Conservation (phyloP, 1,139 yeast species). For the Kodamaea sp. region DNA sequence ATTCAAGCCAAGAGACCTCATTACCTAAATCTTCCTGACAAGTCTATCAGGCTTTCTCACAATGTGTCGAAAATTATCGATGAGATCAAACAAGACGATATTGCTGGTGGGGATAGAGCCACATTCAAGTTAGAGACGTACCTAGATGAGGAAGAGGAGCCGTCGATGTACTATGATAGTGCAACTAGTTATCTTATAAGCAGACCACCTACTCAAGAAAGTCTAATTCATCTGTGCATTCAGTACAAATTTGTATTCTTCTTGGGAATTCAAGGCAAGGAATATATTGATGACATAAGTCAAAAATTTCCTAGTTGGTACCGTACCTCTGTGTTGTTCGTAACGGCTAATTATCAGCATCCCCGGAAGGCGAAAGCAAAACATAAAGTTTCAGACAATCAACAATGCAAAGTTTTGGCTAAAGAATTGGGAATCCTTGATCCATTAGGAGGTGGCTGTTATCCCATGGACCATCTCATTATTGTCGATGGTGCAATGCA, state of each 20-base stretch:
- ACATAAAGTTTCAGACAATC: conserved; percentile 9
- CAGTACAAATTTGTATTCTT: conserved; percentile 15
- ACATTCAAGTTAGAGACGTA: too few species aligned
- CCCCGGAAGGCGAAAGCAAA: not conserved
- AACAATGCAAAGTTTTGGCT: conserved; percentile 22
- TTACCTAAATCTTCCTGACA: too few species aligned
- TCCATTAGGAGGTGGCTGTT: conserved; percentile 55
- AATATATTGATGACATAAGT: conserved; percentile 14
- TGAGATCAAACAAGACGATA: too few species aligned
- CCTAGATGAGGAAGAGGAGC: too few species aligned
- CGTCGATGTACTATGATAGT: too few species aligned
- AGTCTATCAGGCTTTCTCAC: too few species aligned
- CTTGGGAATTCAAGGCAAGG: conserved; percentile 24
- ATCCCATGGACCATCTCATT: conserved; percentile 44
- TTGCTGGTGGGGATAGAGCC: too few species aligned
- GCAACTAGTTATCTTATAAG: too few species aligned
- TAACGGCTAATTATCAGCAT: conserved; percentile 10
- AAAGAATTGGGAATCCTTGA: conserved; percentile 34
- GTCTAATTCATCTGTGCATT: not conserved
- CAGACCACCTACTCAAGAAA: too few species aligned
- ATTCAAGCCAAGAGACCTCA: too few species aligned
- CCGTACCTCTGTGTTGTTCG: conserved; percentile 8
- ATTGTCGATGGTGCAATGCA: conserved; percentile 28
- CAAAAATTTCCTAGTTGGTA: conserved; percentile 5
- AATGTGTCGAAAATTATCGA: too few species aligned